Evolutionary conservation across 176 grass and related monocot species (phyloP), one percentile per base, ranked within the genome.

Genomic region (Aechmea fasciata): DNA sequence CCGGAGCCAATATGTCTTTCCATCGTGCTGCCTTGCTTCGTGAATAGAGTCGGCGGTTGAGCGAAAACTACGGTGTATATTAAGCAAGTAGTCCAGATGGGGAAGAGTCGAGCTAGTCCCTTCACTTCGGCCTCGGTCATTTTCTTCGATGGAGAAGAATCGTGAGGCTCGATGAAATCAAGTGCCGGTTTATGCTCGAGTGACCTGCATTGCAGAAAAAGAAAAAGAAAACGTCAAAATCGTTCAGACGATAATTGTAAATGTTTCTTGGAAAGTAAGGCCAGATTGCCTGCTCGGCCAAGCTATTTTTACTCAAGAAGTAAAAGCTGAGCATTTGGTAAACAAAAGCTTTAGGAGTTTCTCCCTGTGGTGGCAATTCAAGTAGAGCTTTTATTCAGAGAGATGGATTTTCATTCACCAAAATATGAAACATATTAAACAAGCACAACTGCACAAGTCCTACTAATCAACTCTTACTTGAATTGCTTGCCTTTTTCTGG

Each of bases 11-110:
- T 51, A 11, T 77, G 59, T 19, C 81, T 80, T 57, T 91, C 71
- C 25, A 91, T 69, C 11, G 81, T 74, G 64, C 49, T 57, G 10
- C 69, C 76, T 62, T 87, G 74, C 41, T 87, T 91, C 3, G 78
- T 79, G 75, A 82, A 87, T 13, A 91, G 76, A 22, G 84, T 91
- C 3, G 48, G 7, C 2, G 64, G 49, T 23, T 82, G 78, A 0
- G 81, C 41, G 10, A 49, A 54, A 14, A 64, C 64, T 20, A 50
- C 23, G 3, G 67, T 22, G 11, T 79, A 82, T 50, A 82, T 53
- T 47, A 67, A 48, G 33, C 65, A 49, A 67, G 65, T 10, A 67
- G 29, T 29, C 65, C 65, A 67, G 25, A 67, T 67, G 13, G 65
- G 65, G 7, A 67, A 17, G 8, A 67, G 47, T n/a, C 2, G 11